These are phyloP conservation scores for Punica granatum DNA, from an alignment of 345 rosid species.

Conservation along the genomic window DNA sequence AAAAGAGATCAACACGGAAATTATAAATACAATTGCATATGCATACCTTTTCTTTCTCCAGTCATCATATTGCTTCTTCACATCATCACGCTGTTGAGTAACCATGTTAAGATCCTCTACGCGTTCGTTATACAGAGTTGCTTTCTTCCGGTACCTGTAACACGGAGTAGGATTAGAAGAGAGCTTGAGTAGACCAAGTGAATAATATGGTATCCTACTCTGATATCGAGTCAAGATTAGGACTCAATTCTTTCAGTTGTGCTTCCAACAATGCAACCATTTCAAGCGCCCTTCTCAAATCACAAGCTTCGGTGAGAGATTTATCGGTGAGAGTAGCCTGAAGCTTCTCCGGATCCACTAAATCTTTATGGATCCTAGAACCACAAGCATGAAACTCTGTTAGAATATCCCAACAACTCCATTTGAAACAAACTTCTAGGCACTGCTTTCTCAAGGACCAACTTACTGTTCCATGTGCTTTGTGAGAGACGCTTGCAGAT, in stretches of 20 bases:
- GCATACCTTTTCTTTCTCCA: constrained; percentile 75
- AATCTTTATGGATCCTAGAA: constrained; percentile 84
- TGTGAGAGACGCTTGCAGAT: constrained; percentile 54
- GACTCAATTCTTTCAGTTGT: constrained; percentile 87
- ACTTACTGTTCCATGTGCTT: constrained; percentile 93
- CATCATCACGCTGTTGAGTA: constrained; percentile 77
- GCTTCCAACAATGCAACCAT: constrained; percentile 73
- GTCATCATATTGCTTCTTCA: constrained; percentile 79
- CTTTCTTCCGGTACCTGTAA: constrained; percentile 70
- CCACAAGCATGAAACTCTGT: constrained; percentile 12
- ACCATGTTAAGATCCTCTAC: constrained; percentile 71
- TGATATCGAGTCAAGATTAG: constrained; percentile 92
- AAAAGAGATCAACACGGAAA: not conserved
- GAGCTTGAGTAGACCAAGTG: constrained; percentile 4
- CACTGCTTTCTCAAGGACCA: not conserved
- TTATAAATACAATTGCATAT: constrained; percentile 3
- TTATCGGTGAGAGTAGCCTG: constrained; percentile 60
- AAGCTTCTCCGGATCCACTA: constrained; percentile 84
- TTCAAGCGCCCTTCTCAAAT: constrained; percentile 69
- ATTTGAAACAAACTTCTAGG: constrained; percentile 5
- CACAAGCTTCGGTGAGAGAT: constrained; percentile 48
- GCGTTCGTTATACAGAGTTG: constrained; percentile 60
- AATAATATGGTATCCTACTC: constrained; percentile 41
- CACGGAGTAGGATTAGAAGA: constrained; percentile 8
- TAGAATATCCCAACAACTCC: not conserved